Conservation (phyloP, 2,329 filamentous ascomycete genomes). For the Fusarium stilboides region DNA sequence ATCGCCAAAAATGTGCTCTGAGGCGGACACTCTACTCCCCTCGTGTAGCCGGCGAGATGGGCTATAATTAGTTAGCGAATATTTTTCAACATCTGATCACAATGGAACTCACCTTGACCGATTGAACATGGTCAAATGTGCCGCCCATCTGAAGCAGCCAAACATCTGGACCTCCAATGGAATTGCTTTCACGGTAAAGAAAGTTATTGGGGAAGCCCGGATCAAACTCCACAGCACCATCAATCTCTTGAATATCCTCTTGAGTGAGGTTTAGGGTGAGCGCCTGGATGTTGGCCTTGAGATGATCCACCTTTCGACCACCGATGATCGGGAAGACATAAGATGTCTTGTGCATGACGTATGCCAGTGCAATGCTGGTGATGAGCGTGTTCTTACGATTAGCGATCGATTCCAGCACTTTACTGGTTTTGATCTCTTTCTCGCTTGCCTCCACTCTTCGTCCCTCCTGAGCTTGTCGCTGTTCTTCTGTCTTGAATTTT, state of each 20-base stretch:
- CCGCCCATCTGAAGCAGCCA: conserved; percentile 64
- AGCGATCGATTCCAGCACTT: conserved; percentile 66
- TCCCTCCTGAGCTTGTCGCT: conserved; percentile 55
- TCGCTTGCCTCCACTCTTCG: conserved; percentile 61
- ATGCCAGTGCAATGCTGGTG: conserved; percentile 75
- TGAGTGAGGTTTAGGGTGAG: conserved; percentile 71
- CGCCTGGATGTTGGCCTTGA: conserved; percentile 79
- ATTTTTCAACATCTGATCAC: background rate
- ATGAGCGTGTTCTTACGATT: conserved; percentile 59
- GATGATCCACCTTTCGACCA: conserved; percentile 77
- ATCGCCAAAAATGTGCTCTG: conserved; percentile 53
- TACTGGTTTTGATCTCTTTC: conserved; percentile 66
- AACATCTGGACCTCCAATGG: conserved; percentile 59
- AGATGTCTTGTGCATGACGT: conserved; percentile 79
- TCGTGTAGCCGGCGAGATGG: conserved; percentile 59
- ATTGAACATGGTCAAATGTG: conserved; percentile 65
- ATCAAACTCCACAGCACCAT: conserved; percentile 73
- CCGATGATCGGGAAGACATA: conserved; percentile 83
- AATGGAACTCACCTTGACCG: conserved; percentile 53
- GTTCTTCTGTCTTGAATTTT: conserved; percentile 60
- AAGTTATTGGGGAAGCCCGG: conserved; percentile 77
- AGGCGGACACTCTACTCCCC: conserved; percentile 60
- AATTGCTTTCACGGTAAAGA: conserved; percentile 61
- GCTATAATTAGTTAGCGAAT: conserved; percentile 46
- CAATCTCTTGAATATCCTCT: conserved; percentile 77